Evolutionary conservation across 2,329 filamentous ascomycete genomes (phyloP), one percentile per base, ranked within the genome.

Genomic region (Diaporthe eres): DNA sequence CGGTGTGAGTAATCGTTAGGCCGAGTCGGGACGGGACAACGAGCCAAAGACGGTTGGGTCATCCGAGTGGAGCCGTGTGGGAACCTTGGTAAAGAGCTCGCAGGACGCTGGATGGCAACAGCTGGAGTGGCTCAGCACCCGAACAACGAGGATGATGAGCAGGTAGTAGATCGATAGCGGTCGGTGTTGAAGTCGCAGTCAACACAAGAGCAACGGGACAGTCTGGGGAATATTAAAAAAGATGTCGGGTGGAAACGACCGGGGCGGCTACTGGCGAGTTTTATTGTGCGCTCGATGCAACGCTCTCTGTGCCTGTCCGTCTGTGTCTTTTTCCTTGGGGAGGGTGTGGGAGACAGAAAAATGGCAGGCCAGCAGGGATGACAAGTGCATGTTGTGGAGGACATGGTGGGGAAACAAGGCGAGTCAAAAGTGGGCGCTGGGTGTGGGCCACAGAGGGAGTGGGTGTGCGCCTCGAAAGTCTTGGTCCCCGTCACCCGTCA

Each of bases 21-120:
- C 72, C 67, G 53, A 57, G 68, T 68, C 60, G 75, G 72, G 73
- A 65, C 75, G 72, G 75, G 75, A 72, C 63, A 71, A 61, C 58
- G 63, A 74, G 53, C 71, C 63, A 39, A 72, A 63, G 67, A 67
- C 68, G 73, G 61, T 55, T 34, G 65, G 44, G 7, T 68, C 68
- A 51, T 42, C 72, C 75, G 75, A 67, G 75, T 77, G 75, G 75
- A 71, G 73, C 67, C 71, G 63, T 42, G 28, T 71, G 73, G 65
- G 47, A 68, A 68, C 47, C 47, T 25, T 68, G 47, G 65, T 77
- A 77, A 75, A 75, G 75, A 75, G 73, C 73, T 77, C 68, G 75
- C 75, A 77, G 74, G 58, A 63, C 44, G 28, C 51, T 49, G 47
- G 75, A 53, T 60, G 60, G 73, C 12, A 71, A 19, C 28, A 15